These are phyloP conservation scores for Chalaropsis thielavioides DNA, from an alignment of 2,329 filamentous ascomycete genomes.

Conservation along the genomic window DNA sequence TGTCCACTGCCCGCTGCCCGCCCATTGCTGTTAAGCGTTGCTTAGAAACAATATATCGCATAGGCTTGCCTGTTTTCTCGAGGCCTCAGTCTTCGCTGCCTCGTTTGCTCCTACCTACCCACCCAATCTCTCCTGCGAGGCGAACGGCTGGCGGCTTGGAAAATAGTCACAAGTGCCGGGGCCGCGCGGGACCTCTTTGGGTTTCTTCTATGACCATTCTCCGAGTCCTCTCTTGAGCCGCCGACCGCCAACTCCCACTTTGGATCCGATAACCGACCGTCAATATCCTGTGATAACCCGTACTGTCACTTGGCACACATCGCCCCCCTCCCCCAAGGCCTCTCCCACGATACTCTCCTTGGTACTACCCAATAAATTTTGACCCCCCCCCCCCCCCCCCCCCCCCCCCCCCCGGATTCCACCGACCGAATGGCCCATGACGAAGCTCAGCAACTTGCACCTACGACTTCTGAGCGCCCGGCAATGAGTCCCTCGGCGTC, in stretches of 20 bases:
- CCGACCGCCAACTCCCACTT: not conserved
- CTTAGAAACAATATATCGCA: not conserved
- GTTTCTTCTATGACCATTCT: not conserved
- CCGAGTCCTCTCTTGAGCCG: not conserved
- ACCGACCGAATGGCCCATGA: slow-evolving; percentile 17
- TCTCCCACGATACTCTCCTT: not conserved
- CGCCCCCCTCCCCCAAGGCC: not conserved
- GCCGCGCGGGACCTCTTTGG: slow-evolving; percentile 1
- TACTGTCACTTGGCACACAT: not conserved
- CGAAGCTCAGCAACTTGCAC: slow-evolving; percentile 15
- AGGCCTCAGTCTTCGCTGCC: not conserved
- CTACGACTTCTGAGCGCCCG: slow-evolving; percentile 14
- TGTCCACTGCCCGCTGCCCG: no score
- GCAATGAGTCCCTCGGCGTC: slow-evolving; percentile 25
- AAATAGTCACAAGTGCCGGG: slow-evolving; percentile 6
- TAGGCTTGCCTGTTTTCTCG: not conserved
- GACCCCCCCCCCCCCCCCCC: not conserved
- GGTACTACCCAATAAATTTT: not conserved
- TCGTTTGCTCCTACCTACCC: not conserved
- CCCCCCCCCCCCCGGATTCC: not conserved
- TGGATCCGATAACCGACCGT: not conserved
- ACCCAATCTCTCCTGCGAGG: not conserved
- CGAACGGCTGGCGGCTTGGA: slow-evolving; percentile 8
- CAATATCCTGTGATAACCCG: slow-evolving; percentile 1
- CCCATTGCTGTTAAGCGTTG: not conserved